Conservation (phyloP, 2,329 filamentous ascomycete species). For the Fusarium sp. region DNA sequence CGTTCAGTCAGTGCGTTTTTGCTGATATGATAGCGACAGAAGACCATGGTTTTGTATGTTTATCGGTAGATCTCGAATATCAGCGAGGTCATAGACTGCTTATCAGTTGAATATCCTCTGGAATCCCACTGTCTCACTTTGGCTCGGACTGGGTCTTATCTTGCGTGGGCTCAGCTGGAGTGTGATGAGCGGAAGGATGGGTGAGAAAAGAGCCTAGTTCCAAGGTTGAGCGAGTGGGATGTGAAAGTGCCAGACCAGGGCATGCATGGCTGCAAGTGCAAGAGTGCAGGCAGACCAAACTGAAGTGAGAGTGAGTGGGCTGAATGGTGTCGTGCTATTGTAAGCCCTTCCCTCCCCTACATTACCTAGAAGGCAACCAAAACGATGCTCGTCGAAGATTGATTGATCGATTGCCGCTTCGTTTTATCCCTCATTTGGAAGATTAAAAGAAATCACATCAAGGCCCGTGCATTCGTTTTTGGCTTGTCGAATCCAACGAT, state of each 20-base stretch:
- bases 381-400: background rate
- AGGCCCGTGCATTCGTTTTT: slow-evolving; percentile 26
- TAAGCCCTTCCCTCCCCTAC: slow-evolving; percentile 2
- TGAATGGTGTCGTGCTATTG: slow-evolving; percentile 4
- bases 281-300: background rate
- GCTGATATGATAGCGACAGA: background rate
- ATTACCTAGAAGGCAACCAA: background rate
- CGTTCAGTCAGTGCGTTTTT: background rate
- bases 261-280: slow-evolving; percentile 36
- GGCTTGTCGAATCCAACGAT: background rate
- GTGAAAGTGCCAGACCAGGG: slow-evolving; percentile 22
- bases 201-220: slow-evolving; percentile 28
- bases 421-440: slow-evolving; percentile 32
- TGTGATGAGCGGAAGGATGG: slow-evolving; percentile 22
- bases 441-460: slow-evolving; percentile 16
- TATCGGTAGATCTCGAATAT: background rate
- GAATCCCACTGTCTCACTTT: slow-evolving; percentile 23
- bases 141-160: background rate
- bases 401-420: slow-evolving; percentile 9
- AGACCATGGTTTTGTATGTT: background rate
- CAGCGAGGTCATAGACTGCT: slow-evolving; percentile 11
- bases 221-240: slow-evolving; percentile 36
- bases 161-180: slow-evolving; percentile 17
- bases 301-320: slow-evolving; percentile 29
- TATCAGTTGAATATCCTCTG: slow-evolving; percentile 24